Base-by-base conservation (phyloP, 176 grass and related monocot genomes). In the Thalia dealbata region DNA sequence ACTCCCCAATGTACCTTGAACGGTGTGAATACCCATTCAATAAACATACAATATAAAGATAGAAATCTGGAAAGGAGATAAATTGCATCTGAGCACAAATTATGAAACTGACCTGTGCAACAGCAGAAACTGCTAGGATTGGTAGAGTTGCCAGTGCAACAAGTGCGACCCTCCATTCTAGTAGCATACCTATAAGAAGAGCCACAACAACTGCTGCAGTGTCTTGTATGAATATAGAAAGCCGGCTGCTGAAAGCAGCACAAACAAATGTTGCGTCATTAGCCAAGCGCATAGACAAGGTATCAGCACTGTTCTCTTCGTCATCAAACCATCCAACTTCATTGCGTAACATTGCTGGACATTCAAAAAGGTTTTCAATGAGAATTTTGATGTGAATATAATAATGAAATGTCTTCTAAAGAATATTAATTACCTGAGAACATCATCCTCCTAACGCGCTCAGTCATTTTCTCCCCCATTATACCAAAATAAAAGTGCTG, bases 401-500 rank as follows among this genome's bases (percentile, higher is more conserved):
- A 68, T 28, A 52, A 52, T 16, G 32, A 38, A n/a, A 54, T 30
- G 44, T 22, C 32, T 21, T 27, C 14, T 45, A 67, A 32, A 71
- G 13, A 10, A 79, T 27, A 64, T 19, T 23, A 84, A 80, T 78
- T 88, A 99, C 95, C 95, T 61, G 95, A 99, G 81, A 99, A 99
- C 95, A 99, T 99, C 95, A 99, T 99, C 81, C 95, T 88, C 83
- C 95, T 93, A 76, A 93, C 89, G 19, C 95, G 95, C 76, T 99
- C 95, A 19, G 95, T 99, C 95, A 99, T 99, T 73, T 99, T 99
- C 83, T 99, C 95, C 62, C 95, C 95, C 95, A 99, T 99, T 66
- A 99, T 99, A 82, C 95, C 95, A 86, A 99, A 99, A 93, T 99
- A 99, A 59, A 99, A 99, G 81, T 99, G 95, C 70, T 99, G 95